Evolutionary conservation across 192 early-diverging fungal species (phyloP), one percentile per base, ranked within the genome.

Genomic region (Obelidium mucronatum): DNA sequence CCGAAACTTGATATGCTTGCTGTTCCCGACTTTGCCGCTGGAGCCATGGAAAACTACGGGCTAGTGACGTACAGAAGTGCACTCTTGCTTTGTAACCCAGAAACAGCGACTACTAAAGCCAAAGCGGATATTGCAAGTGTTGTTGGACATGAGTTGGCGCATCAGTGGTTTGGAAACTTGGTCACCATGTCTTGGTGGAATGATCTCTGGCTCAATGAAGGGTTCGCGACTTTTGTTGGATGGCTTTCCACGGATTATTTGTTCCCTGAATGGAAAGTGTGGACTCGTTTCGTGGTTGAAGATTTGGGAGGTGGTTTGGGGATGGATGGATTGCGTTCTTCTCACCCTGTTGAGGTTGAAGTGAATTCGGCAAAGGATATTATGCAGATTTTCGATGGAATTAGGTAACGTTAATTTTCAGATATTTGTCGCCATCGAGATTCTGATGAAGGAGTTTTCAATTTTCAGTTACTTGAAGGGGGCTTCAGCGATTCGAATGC

Each of bases 161-260:
- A 75, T 54, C 76, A 78, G 69, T 82, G 81, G 79, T 97, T 98
- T 69, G 97, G 97, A 48, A 98, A 98, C 84, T 81, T 98, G 62
- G 95, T 97, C 15, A 97, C 96, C 8, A 95, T 95, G 93, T 90
- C 93, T 77, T 97, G 95, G 96, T 98, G 96, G 96, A 92, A 86
- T 80, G 90, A 92, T 62, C 76, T 76, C 13, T 68, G 96, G 96
- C 86, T 98, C 75, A 98, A 98, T 78, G 97, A 98, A 84, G 95
- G 94, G 37, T 98, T 98, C 83, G 97, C 97, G 35, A 97, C 97
- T 6, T 98, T 95, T 91, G 95, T 96, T 30, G 96, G 95, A 37
- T 92, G 81, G 95, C 69, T 61, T 2, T 13, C 73, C 5, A 33
- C 26, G 3, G 63, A 54, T 52, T 53, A 61, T 44, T 42, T 79